A percentile compares a stretch with the other conserved stretches of the same genome.
Conservation (phyloP, 352 stramenopile genomes). For the Phytopythium sindhum region DNA sequence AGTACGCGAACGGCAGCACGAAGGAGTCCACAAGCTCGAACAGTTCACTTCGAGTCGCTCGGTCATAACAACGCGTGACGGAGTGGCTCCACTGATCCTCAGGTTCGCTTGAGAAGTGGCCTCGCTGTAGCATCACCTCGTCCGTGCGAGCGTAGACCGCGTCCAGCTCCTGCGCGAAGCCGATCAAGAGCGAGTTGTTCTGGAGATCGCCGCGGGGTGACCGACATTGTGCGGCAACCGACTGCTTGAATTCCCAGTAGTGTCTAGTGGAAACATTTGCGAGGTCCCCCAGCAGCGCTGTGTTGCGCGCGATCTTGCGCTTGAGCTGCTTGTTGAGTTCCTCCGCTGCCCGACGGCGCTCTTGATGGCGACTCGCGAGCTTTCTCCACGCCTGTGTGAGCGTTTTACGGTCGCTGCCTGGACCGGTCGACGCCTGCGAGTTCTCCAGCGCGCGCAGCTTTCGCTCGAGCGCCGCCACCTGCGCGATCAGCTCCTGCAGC, state of each 20-base stretch:
- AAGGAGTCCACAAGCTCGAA: conserved; percentile 6
- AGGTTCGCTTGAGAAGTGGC: background rate
- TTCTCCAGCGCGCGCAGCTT: background rate
- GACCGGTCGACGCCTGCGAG: no score
- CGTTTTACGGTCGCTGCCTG: no score
- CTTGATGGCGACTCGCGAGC: background rate
- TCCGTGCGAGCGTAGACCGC: conserved; percentile 21
- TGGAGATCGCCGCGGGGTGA: background rate
- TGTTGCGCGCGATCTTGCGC: background rate
- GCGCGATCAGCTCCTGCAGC: background rate
- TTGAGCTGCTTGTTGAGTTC: background rate
- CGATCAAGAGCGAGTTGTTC: conserved; percentile 1
- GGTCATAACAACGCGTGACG: background rate
- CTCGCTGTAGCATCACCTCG: background rate
- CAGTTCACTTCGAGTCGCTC: background rate
- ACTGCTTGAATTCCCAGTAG: background rate
- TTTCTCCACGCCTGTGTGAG: background rate
- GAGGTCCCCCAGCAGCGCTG: background rate
- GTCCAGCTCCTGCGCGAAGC: conserved; percentile 8
- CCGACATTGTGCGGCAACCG: background rate
- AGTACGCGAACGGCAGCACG: conserved; percentile 26
- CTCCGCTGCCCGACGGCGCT: background rate
- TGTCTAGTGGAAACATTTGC: background rate
- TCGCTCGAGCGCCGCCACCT: background rate
- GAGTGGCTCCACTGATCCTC: background rate